Evolutionary conservation across 2,329 filamentous ascomycete species (phyloP).

Genomic region (Balansia obtecta): DNA sequence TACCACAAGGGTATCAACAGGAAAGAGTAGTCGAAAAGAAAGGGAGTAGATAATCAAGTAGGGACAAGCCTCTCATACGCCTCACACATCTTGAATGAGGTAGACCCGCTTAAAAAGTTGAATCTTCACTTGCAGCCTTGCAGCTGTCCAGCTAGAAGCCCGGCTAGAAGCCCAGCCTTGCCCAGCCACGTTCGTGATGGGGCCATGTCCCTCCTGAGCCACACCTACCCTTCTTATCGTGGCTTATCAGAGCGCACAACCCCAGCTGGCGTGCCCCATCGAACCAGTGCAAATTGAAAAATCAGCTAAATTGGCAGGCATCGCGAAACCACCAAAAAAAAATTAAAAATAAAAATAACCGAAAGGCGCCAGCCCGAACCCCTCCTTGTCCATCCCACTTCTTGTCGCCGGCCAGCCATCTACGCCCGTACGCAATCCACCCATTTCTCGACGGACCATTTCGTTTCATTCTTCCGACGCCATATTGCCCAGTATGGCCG

Average conservation of each 20-base stretch:
- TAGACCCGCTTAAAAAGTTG: conserved; percentile 9
- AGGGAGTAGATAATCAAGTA: too few relatives aligned
- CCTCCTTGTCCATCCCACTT: conserved; percentile 8
- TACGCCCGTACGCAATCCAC: conserved; percentile 4
- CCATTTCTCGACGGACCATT: conserved; percentile 4
- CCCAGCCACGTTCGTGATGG: conserved; percentile 23
- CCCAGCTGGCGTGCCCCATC: conserved; percentile 26
- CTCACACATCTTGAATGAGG: not conserved
- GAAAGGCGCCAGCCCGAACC: not conserved
- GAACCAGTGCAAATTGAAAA: conserved; percentile 29
- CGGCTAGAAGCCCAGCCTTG: conserved; percentile 8
- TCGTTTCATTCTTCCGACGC: conserved; percentile 4
- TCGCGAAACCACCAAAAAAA: conserved; percentile 15
- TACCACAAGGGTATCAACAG: not conserved
- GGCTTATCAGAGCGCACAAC: conserved; percentile 43
- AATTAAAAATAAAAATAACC: not conserved
- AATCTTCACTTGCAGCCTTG: conserved; percentile 21
- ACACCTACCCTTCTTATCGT: conserved; percentile 26
- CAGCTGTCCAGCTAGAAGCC: conserved; percentile 2
- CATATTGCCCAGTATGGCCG: conserved; percentile 58
- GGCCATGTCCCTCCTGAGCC: conserved; percentile 11
- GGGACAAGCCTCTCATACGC: too few relatives aligned
- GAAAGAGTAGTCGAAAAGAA: too few relatives aligned
- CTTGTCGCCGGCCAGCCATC: conserved; percentile 8
- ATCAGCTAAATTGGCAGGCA: conserved; percentile 27